phyloP scores from a whole-genome alignment of 2,329 filamentous ascomycete species.

The Aspergillus eucalypticola region DNA sequence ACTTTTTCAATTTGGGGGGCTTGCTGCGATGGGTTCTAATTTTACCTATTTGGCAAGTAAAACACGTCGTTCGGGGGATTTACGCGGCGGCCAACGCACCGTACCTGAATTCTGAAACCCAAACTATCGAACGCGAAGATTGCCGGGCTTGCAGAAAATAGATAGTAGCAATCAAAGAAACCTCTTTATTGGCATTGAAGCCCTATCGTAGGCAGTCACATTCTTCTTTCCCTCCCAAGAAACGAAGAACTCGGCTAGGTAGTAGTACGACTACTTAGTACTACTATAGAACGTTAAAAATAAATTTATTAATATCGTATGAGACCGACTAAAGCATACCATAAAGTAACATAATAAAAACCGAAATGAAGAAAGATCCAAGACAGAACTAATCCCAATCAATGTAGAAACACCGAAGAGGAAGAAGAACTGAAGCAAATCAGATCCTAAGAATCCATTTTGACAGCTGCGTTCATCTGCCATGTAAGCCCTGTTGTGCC shows the following conservation, averaged over 20 bases:
- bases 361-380: background rate
- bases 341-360: no score
- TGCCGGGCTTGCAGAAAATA: slow-evolving; percentile 6
- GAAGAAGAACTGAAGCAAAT: background rate
- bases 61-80: background rate
- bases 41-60: background rate
- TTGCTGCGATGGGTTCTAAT: background rate
- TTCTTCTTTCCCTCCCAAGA: background rate
- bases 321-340: no score
- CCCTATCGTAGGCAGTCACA: background rate
- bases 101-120: background rate
- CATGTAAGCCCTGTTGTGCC: slow-evolving; percentile 2
- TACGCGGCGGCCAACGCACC: background rate
- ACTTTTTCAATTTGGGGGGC: background rate
- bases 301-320: no score
- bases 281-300: no score
- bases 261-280: no score
- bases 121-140: slow-evolving; percentile 7
- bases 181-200: slow-evolving; percentile 2
- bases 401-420: background rate
- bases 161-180: slow-evolving; percentile 1
- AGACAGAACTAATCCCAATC: background rate
- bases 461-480: slow-evolving; percentile 14
- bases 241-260: background rate
- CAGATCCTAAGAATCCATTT: background rate